These are phyloP conservation scores for Pestalotiopsis sp. DNA, from an alignment of 2,329 filamentous ascomycete species.

Conservation along the genomic window DNA sequence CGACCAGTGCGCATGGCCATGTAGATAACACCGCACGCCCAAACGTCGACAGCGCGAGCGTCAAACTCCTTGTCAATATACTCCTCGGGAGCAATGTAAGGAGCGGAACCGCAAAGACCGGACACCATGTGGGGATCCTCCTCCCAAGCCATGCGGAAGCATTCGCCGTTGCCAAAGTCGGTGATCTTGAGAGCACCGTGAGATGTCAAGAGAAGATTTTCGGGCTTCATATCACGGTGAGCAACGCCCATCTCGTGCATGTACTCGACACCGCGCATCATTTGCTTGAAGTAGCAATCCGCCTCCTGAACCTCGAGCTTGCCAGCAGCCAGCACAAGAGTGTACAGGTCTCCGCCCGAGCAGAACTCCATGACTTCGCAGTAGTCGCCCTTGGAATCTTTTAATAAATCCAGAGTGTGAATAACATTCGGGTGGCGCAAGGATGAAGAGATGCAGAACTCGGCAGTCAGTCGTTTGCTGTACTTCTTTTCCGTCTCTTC, in stretches of 20 bases:
- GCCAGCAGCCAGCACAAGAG: constrained; percentile 83
- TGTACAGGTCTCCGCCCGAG: constrained; percentile 93
- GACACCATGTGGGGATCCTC: constrained; percentile 98
- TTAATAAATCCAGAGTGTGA: constrained; percentile 90
- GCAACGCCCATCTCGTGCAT: constrained; percentile 99
- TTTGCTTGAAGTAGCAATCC: constrained; percentile 98
- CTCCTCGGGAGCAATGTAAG: constrained; percentile 96
- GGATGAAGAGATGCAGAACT: constrained; percentile 98
- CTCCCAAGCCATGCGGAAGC: constrained; percentile 99
- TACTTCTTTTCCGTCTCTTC: constrained; percentile 97
- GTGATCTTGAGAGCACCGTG: constrained; percentile 95
- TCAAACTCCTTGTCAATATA: constrained; percentile 96
- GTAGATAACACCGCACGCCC: constrained; percentile 98
- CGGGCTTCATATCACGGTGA: constrained; percentile 93
- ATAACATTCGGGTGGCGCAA: constrained; percentile 97
- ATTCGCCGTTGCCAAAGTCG: constrained; percentile 98
- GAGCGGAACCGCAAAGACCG: constrained; percentile 91
- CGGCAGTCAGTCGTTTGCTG: constrained; percentile 93
- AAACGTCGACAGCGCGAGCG: constrained; percentile 94
- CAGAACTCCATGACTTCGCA: constrained; percentile 99
- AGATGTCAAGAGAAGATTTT: constrained; percentile 91
- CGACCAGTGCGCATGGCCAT: constrained; percentile 99
- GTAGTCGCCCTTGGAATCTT: constrained; percentile 95
- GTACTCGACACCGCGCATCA: constrained; percentile 98
- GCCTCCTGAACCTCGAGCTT: constrained; percentile 92